Conservation (phyloP, 2,329 filamentous ascomycete genomes). For the Nannizziopsis arthrosporioides region DNA sequence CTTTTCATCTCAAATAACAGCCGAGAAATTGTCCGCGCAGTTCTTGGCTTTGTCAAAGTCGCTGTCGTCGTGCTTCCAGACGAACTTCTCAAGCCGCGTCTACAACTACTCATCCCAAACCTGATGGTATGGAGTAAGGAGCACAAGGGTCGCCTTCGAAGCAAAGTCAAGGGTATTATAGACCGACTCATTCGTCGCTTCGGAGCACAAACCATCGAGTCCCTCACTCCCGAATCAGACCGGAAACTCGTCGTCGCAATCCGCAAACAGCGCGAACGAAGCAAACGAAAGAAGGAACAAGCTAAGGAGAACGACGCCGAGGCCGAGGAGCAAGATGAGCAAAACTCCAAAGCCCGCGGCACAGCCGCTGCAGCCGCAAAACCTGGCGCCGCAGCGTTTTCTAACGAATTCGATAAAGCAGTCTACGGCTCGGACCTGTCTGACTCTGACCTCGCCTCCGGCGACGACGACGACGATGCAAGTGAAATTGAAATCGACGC, state of each 20-base stretch:
- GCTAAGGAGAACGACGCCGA: conserved; percentile 46
- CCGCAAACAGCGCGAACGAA: conserved; percentile 83
- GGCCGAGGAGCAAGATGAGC: conserved; percentile 28
- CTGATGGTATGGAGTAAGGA: conserved; percentile 94
- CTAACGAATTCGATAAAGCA: conserved; percentile 92
- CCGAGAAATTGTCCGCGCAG: conserved; percentile 87
- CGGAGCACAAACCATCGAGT: conserved; percentile 68
- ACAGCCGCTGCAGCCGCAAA: conserved; percentile 7
- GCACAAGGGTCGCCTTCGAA: conserved; percentile 92
- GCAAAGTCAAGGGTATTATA: conserved; percentile 95
- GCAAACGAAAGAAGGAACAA: conserved; percentile 75
- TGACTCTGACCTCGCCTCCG: conserved; percentile 46
- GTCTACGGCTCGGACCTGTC: conserved; percentile 66
- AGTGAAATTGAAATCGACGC: conserved; percentile 34
- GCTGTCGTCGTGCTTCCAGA: conserved; percentile 76
- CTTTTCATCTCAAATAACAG: conserved; percentile 95
- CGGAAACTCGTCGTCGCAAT: conserved; percentile 88
- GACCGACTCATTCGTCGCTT: conserved; percentile 90
- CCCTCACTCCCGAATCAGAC: conserved; percentile 71
- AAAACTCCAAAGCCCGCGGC: not conserved
- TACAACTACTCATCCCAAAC: conserved; percentile 70
- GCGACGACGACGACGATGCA: conserved; percentile 48
- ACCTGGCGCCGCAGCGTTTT: conserved; percentile 43
- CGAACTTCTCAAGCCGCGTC: conserved; percentile 64
- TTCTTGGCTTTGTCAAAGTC: conserved; percentile 93